These are phyloP conservation scores for Boletus bicolor DNA, from an alignment of 768 basidiomycete species.

Conservation along the genomic window DNA sequence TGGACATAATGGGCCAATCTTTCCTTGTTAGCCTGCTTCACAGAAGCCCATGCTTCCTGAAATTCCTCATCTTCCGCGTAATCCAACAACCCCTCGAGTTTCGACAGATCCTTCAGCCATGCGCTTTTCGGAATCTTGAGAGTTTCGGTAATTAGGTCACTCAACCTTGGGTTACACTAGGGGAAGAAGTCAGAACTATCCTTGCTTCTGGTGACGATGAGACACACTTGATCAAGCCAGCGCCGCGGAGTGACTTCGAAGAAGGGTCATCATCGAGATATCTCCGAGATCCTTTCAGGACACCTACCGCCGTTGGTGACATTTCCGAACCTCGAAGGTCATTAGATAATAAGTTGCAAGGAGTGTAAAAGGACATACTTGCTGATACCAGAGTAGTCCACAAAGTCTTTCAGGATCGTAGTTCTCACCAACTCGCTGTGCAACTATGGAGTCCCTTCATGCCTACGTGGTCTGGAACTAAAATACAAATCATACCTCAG, in stretches of 20 bases:
- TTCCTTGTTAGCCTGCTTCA: slow-evolving; percentile 91
- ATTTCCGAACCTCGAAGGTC: slow-evolving; percentile 60
- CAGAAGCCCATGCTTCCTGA: slow-evolving; percentile 74
- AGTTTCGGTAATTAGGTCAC: slow-evolving; percentile 78
- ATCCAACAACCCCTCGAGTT: slow-evolving; percentile 74
- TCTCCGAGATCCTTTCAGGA: neutral
- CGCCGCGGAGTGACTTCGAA: slow-evolving; percentile 80
- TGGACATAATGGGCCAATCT: slow-evolving; percentile 77
- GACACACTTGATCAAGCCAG: slow-evolving; percentile 77
- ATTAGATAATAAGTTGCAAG: slow-evolving; percentile 12
- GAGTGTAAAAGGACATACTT: slow-evolving; percentile 41
- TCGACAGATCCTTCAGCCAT: slow-evolving; percentile 83
- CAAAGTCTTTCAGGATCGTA: slow-evolving; percentile 87
- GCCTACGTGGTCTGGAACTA: neutral
- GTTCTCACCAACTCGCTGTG: slow-evolving; percentile 87
- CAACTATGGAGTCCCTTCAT: slow-evolving; percentile 40
- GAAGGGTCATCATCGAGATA: neutral
- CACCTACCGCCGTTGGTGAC: slow-evolving; percentile 88
- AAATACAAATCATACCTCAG: slow-evolving; percentile 52
- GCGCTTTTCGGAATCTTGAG: slow-evolving; percentile 68
- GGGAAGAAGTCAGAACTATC: neutral
- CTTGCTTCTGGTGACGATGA: neutral
- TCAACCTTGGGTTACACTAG: slow-evolving; percentile 86
- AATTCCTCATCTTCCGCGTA: slow-evolving; percentile 72
- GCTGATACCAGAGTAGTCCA: slow-evolving; percentile 86